phyloP scores from a whole-genome alignment of 768 basidiomycete genomes.

The Rubroboletus pulcherrimus region DNA sequence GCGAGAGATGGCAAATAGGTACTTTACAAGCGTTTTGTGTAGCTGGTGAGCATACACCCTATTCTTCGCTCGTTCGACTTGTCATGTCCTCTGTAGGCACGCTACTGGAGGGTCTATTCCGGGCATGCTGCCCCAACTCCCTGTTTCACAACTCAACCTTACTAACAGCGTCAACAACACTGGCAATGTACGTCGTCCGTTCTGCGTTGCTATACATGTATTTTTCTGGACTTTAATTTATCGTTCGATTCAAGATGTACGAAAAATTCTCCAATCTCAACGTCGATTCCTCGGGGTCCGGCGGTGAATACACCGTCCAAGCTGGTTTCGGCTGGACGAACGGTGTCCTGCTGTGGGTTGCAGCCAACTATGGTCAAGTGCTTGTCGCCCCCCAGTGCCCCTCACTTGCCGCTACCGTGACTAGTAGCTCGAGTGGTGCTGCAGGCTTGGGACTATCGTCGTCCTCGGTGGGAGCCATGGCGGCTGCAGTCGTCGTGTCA shows the following conservation, averaged over 20 bases:
- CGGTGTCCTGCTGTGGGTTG: slow-evolving; percentile 73
- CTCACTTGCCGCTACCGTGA: slow-evolving; percentile 22
- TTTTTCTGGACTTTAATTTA: neutral
- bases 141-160: slow-evolving; percentile 65
- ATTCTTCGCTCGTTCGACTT: neutral
- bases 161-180: slow-evolving; percentile 63
- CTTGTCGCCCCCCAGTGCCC: slow-evolving; percentile 68
- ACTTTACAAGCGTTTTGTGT: slow-evolving; percentile 78
- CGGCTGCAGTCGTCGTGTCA: neutral
- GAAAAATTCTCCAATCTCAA: slow-evolving; percentile 83
- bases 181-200: slow-evolving; percentile 58
- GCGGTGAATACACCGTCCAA: slow-evolving; percentile 89
- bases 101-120: slow-evolving; percentile 86
- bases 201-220: too few relatives aligned
- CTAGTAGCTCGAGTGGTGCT: slow-evolving; percentile 5
- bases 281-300: slow-evolving; percentile 72
- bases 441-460: neutral
- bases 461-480: neutral
- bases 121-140: slow-evolving; percentile 62
- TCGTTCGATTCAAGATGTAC: slow-evolving; percentile 56
- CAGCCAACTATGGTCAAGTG: slow-evolving; percentile 58
- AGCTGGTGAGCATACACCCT: slow-evolving; percentile 59
- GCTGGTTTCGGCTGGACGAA: slow-evolving; percentile 90
- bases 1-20: slow-evolving; percentile 81
- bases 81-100: slow-evolving; percentile 44